Evolutionary conservation across 2,329 filamentous ascomycete genomes (phyloP).

Genomic region (Sphaerulina populicola): DNA sequence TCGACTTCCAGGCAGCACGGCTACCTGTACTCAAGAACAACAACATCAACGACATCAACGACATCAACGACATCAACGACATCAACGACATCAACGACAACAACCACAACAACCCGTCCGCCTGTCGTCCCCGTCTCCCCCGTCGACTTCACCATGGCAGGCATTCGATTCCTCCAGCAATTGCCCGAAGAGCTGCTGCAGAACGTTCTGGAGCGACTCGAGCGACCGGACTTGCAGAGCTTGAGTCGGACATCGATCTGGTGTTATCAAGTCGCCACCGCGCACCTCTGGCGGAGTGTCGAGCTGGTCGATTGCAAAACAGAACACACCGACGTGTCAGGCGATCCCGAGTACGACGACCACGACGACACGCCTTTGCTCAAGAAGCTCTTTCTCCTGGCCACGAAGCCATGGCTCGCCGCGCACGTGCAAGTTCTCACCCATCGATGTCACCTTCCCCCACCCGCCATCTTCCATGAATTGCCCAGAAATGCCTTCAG

Average conservation of each 20-base stretch:
- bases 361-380: slow-evolving; percentile 40
- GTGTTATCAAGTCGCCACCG: slow-evolving; percentile 33
- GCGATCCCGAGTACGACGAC: slow-evolving; percentile 14
- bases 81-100: too few relatives aligned
- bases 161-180: slow-evolving; percentile 3
- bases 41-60: too few relatives aligned
- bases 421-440: slow-evolving; percentile 38
- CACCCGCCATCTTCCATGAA: slow-evolving; percentile 39
- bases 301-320: slow-evolving; percentile 36
- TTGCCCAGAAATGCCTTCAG: slow-evolving; percentile 37
- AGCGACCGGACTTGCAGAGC: slow-evolving; percentile 26
- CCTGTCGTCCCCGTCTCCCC: too few relatives aligned
- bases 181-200: slow-evolving; percentile 39
- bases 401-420: slow-evolving; percentile 37
- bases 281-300: slow-evolving; percentile 37
- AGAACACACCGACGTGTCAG: slow-evolving; percentile 8
- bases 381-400: slow-evolving; percentile 37
- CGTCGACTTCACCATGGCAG: neutral
- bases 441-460: slow-evolving; percentile 41
- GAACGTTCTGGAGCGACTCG: slow-evolving; percentile 34
- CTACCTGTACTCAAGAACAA: neutral
- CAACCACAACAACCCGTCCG: neutral
- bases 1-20: neutral
- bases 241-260: slow-evolving; percentile 33
- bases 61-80: too few relatives aligned